phyloP scores from a whole-genome alignment of 2,329 filamentous ascomycete genomes.

The Fusarium chlamydosporum region DNA sequence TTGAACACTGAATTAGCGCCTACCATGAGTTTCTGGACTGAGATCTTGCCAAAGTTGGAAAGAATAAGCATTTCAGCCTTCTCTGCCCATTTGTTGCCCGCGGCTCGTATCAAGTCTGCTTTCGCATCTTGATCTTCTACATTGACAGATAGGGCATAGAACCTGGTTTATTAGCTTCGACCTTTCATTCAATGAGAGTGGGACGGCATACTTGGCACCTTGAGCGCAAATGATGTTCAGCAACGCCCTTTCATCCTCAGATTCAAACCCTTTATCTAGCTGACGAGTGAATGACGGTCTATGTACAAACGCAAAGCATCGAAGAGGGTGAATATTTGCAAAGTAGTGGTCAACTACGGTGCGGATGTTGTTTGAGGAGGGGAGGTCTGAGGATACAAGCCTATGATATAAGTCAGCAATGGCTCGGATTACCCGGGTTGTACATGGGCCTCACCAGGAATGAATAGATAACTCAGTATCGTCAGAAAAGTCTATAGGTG shows the following conservation, averaged over 20 bases:
- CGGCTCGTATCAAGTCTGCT: conserved; percentile 51
- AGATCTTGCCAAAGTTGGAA: conserved; percentile 58
- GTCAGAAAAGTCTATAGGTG: conserved; percentile 47
- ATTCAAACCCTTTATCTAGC: conserved; percentile 56
- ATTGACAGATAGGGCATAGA: conserved; percentile 53
- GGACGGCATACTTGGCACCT: conserved; percentile 54
- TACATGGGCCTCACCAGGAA: conserved; percentile 39
- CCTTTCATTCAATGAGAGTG: not conserved
- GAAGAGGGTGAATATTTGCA: conserved; percentile 58
- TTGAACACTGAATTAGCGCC: not conserved
- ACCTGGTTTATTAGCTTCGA: conserved; percentile 49
- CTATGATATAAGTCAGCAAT: conserved; percentile 42
- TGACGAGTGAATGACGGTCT: conserved; percentile 58
- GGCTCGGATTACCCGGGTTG: not conserved
- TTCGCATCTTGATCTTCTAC: conserved; percentile 53
- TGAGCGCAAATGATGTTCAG: conserved; percentile 58
- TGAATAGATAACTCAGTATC: conserved; percentile 50
- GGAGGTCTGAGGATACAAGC: conserved; percentile 55
- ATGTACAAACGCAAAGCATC: conserved; percentile 59
- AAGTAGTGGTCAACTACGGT: conserved; percentile 58
- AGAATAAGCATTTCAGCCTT: conserved; percentile 56
- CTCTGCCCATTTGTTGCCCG: conserved; percentile 58
- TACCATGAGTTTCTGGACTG: conserved; percentile 58
- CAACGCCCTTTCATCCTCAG: conserved; percentile 56
- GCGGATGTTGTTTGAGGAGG: conserved; percentile 54